phyloP scores from a whole-genome alignment of 148 eudicot species.

The Rhododendron ferrugineum region DNA sequence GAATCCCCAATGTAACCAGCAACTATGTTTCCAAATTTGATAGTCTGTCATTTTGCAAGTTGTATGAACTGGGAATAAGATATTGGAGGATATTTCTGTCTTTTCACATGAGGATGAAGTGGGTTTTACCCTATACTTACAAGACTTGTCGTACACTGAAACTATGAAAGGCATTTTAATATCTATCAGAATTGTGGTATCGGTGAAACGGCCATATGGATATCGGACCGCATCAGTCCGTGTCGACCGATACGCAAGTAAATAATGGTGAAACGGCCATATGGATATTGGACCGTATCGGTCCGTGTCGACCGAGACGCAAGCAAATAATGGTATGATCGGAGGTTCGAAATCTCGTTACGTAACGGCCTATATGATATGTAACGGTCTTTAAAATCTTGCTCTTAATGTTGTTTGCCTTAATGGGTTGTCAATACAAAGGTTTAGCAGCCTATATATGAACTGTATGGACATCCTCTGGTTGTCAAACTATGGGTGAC shows the following conservation, averaged over 20 bases:
- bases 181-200: too few species aligned
- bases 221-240: too few species aligned
- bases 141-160: background rate
- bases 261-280: too few species aligned
- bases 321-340: background rate
- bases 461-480: background rate
- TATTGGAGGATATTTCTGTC: background rate
- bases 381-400: too few species aligned
- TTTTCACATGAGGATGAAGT: background rate
- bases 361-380: too few species aligned
- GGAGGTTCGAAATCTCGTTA: background rate
- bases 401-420: background rate
- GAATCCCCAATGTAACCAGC: background rate
- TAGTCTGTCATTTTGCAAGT: background rate
- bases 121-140: background rate
- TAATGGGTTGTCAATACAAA: background rate
- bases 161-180: background rate
- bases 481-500: background rate
- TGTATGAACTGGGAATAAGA: background rate
- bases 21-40: background rate
- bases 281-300: too few species aligned
- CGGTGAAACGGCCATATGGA: too few species aligned
- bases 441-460: background rate
- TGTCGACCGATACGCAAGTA: background rate
- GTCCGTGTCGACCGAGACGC: too few species aligned